These are phyloP conservation scores for Alloteropsis semialata DNA, from an alignment of 176 grass and related monocot species.

Conservation along the genomic window DNA sequence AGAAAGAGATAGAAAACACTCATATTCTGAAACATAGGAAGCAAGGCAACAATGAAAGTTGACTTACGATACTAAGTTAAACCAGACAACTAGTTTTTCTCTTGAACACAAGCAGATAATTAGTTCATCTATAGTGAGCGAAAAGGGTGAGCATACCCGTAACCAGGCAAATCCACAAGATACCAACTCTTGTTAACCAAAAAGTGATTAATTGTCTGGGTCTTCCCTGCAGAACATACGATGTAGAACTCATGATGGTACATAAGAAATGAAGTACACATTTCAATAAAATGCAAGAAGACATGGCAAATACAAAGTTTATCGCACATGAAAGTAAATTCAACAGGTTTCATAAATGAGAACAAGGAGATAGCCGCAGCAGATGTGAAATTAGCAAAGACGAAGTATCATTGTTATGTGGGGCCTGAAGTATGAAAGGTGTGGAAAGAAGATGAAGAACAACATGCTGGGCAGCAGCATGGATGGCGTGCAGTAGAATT, in stretches of 20 bases:
- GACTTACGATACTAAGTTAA: neutral
- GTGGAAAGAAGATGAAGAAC: no score
- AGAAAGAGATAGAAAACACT: neutral
- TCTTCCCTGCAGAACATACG: slow-evolving; percentile 64
- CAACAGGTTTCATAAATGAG: neutral
- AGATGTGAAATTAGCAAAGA: neutral
- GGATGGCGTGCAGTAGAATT: no score
- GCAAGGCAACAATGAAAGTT: neutral
- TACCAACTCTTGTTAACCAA: slow-evolving; percentile 96
- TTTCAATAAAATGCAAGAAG: neutral
- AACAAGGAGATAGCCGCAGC: neutral
- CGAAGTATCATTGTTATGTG: neutral
- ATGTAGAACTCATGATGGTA: neutral
- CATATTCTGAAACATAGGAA: neutral
- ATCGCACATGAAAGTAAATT: neutral
- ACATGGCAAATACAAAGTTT: neutral
- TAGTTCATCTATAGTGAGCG: neutral
- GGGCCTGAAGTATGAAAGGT: no score
- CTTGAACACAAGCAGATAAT: neutral
- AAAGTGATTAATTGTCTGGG: slow-evolving; percentile 92
- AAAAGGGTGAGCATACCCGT: slow-evolving; percentile 58
- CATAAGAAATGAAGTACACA: neutral
- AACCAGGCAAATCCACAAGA: slow-evolving; percentile 93
- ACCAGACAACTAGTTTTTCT: neutral
- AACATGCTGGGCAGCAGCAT: no score